These are phyloP conservation scores for Solanum rostratum DNA, from an alignment of 257 asterid species.

Conservation along the genomic window DNA sequence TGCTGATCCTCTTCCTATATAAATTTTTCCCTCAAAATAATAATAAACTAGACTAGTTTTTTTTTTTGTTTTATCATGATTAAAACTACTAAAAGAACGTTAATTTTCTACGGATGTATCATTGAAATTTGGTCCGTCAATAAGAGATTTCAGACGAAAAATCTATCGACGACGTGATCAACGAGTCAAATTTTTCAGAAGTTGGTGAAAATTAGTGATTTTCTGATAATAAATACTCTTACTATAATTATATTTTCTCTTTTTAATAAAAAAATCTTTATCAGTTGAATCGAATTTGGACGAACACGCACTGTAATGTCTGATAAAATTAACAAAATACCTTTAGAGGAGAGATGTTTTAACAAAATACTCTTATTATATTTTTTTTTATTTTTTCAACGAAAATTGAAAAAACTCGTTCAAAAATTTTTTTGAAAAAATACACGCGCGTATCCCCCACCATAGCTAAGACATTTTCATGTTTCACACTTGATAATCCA, in stretches of 20 bases:
- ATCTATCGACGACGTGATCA: neutral
- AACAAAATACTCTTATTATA: no score
- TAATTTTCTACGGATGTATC: neutral
- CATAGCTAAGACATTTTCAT: neutral
- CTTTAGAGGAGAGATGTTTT: no score
- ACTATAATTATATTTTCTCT: neutral
- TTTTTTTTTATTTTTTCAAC: no score
- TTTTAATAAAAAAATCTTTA: neutral
- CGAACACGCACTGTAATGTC: neutral
- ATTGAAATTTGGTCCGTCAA: neutral
- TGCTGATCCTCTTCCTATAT: neutral
- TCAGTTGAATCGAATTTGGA: neutral
- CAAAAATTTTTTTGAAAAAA: no score
- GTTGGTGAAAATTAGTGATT: neutral
- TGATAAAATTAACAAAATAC: no score
- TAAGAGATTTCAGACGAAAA: neutral
- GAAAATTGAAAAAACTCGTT: no score
- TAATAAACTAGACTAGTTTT: no score
- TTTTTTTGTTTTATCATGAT: neutral
- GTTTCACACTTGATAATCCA: neutral
- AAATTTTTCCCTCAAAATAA: no score
- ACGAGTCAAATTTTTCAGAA: neutral
- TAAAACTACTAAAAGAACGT: neutral
- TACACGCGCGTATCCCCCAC: no score
- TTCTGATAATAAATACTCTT: neutral